phyloP scores from a whole-genome alignment of 768 basidiomycete species.

The Lactarius hengduanensis region DNA sequence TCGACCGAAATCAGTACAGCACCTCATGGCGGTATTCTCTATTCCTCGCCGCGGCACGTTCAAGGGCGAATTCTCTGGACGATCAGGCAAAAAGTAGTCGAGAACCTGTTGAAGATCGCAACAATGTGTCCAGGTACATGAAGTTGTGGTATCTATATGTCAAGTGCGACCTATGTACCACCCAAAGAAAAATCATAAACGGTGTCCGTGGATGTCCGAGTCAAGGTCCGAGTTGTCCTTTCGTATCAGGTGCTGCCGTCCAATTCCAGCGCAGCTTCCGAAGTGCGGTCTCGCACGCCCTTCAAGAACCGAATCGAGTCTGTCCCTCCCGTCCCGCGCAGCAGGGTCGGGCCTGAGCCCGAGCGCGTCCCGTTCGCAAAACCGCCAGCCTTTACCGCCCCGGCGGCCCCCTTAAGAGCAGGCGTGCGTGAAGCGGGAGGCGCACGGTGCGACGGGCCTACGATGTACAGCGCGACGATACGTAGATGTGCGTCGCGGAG shows the following conservation, averaged over 20 bases:
- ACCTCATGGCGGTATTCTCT: no score
- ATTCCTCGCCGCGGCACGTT: no score
- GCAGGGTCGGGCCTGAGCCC: constrained; percentile 10
- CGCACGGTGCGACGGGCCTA: constrained; percentile 45
- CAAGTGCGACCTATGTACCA: no score
- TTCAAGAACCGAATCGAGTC: constrained; percentile 56
- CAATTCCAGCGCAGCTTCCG: constrained; percentile 34
- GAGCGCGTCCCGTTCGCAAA: background rate
- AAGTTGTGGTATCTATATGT: no score
- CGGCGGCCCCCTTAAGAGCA: background rate
- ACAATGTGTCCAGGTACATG: no score
- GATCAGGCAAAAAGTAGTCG: no score
- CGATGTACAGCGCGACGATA: constrained; percentile 56
- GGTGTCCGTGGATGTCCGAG: no score
- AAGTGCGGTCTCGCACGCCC: constrained; percentile 52
- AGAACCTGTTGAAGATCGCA: no score
- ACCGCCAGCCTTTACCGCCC: background rate
- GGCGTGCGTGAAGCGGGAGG: background rate
- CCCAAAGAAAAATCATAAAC: no score
- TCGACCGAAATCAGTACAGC: no score
- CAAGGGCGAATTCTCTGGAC: no score
- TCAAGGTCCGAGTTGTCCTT: background rate
- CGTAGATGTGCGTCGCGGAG: constrained; percentile 60
- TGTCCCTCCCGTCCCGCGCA: constrained; percentile 59
- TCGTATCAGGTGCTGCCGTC: background rate